Evolutionary conservation across 1,139 yeast species (phyloP), one percentile per base, ranked within the genome.

Genomic region (Ogataea hybrid): DNA sequence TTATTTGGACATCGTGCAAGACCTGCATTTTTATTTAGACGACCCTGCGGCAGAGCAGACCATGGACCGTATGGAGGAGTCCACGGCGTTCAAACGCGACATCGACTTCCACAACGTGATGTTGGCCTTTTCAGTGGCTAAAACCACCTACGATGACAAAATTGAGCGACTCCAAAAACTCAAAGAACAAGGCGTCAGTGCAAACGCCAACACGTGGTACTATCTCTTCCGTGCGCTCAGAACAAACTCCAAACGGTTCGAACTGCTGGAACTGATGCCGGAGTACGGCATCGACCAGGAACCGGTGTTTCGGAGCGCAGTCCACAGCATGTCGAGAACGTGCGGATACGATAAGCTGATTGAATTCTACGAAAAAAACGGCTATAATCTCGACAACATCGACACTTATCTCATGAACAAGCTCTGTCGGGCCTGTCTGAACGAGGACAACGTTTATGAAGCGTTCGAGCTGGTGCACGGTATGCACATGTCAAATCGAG

Each of bases 131-230:
- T 41, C 49, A 2, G 41, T 36, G 18, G 30, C 44, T 4, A 46
- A 40, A 2, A 44, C 54, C 1, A 31, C 43, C 9, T 54, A 51
- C 32, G 40, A 33, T 18, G 35, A 37, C 5, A 37, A 53, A 1
- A 42, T 56, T 8, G 51, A 46, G 20, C 25, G 55, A 15, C 36
- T 58, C 7, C 53, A 54, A 32, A 32, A 27, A 6, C 28, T 52
- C 18, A 28, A 41, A 23, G 39, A 40, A 2, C 40, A 39, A 9
- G 46, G 48, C 6, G 21, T 36, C 5, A 15, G 14, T 2, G 50
- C 58, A 3, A 57, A 57, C 35, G 32, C 37, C 5, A 54, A 55
- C 17, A 58, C 62, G 2, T 58, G 60, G 59, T 58, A 58, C 35
- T 48, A 47, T 17, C 21, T 53, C 2, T 57, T 49, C 31, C 44